These are phyloP conservation scores for Eragrostis curvula DNA, from an alignment of 176 grass and related monocot genomes.

Conservation along the genomic window DNA sequence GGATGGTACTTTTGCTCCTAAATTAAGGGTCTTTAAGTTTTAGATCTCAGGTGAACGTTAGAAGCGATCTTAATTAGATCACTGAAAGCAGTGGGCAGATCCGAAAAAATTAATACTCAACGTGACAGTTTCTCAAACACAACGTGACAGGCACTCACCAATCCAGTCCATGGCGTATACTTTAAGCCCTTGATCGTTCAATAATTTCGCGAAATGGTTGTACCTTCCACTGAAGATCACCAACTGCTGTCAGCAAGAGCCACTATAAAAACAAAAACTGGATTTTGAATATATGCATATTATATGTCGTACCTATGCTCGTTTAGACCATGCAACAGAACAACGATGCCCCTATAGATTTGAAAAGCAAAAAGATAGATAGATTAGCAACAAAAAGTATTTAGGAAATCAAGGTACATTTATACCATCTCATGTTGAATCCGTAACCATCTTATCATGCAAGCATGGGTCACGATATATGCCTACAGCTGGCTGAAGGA, in stretches of 20 bases:
- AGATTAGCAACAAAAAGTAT: slow-evolving; percentile 8
- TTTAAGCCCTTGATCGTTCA: slow-evolving; percentile 91
- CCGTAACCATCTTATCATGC: slow-evolving; percentile 9
- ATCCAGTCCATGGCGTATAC: slow-evolving; percentile 98
- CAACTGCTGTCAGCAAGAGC: slow-evolving; percentile 48
- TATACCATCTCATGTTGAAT: neutral
- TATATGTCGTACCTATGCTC: slow-evolving; percentile 85
- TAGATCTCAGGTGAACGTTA: neutral
- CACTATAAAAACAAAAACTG: slow-evolving; percentile 32
- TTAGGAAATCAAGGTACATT: slow-evolving; percentile 16
- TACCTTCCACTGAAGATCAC: slow-evolving; percentile 81
- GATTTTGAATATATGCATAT: slow-evolving; percentile 5
- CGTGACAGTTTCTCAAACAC: too few relatives aligned
- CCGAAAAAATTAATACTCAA: slow-evolving; percentile 18
- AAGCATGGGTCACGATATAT: slow-evolving; percentile 20
- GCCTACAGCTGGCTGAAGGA: neutral
- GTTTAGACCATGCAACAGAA: slow-evolving; percentile 90
- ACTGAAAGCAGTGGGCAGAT: slow-evolving; percentile 5
- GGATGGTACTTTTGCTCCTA: neutral
- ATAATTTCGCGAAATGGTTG: slow-evolving; percentile 80
- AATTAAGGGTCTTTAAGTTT: slow-evolving; percentile 16
- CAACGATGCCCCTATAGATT: slow-evolving; percentile 69
- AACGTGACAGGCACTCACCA: slow-evolving; percentile 61
- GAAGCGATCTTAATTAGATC: slow-evolving; percentile 1
- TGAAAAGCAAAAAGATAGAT: slow-evolving; percentile 15